These are phyloP conservation scores for Starmerella apis DNA, from an alignment of 805 yeast species.

Conservation along the genomic window DNA sequence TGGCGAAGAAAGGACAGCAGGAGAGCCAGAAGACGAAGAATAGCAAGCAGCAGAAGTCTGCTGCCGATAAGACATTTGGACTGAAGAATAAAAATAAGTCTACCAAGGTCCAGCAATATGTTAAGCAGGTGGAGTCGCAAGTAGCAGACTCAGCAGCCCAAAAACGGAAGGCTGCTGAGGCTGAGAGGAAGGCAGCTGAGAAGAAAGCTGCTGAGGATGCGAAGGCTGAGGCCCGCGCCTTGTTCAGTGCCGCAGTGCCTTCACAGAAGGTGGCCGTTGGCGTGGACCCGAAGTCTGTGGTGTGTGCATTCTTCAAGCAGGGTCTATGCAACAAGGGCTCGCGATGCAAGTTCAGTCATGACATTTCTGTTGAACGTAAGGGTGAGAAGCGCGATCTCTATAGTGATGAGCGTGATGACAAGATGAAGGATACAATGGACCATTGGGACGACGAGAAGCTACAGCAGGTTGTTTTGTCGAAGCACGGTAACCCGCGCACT, in stretches of 20 bases:
- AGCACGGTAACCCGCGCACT: conserved; percentile 88
- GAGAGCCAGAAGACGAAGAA: conserved; percentile 46
- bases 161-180: conserved; percentile 67
- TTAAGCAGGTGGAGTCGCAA: conserved; percentile 58
- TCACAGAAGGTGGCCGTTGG: conserved; percentile 89
- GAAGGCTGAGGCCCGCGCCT: conserved; percentile 70
- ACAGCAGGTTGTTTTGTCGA: conserved; percentile 71
- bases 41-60: conserved; percentile 46
- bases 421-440: conserved; percentile 83
- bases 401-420: conserved; percentile 66
- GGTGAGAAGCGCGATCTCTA: conserved; percentile 85
- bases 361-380: conserved; percentile 72
- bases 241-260: conserved; percentile 55
- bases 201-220: conserved; percentile 88
- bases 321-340: conserved; percentile 59
- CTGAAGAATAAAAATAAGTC: conserved; percentile 92
- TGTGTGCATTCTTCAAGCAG: conserved; percentile 82
- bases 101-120: conserved; percentile 69
- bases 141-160: conserved; percentile 45
- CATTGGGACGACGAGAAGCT: conserved; percentile 95
- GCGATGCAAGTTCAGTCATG: conserved; percentile 88
- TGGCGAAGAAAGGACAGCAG: conserved; percentile 55
- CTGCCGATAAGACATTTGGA: conserved; percentile 88
- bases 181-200: conserved; percentile 56
- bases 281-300: conserved; percentile 88